phyloP scores from a whole-genome alignment of 208 protist species.

The Leishmania tropica region DNA sequence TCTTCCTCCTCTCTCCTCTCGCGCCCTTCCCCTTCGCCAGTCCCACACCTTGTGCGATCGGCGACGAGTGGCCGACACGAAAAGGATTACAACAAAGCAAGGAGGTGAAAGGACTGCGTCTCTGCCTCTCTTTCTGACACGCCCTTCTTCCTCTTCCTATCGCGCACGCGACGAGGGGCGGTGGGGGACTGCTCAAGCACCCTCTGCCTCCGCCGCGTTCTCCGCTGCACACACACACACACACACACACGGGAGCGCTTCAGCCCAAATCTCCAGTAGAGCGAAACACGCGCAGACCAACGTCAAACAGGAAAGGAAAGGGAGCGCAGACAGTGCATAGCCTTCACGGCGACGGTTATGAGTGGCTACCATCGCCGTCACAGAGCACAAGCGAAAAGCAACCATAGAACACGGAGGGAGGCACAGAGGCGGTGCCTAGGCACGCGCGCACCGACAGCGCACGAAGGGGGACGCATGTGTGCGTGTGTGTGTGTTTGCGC shows the following conservation, averaged over 20 bases:
- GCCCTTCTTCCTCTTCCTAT: not conserved
- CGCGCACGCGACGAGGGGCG: not conserved
- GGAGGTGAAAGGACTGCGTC: not conserved
- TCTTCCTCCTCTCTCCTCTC: not conserved
- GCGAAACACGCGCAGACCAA: not conserved
- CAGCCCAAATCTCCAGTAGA: not conserved
- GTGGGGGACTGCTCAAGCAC: not conserved
- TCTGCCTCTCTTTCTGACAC: too few species aligned
- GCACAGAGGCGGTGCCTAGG: not conserved
- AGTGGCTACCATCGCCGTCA: constrained; percentile 1
- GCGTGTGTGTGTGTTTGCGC: not conserved
- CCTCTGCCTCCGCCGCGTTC: not conserved
- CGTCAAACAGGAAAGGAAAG: not conserved
- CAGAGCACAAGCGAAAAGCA: not conserved
- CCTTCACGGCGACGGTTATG: not conserved
- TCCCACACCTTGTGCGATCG: not conserved
- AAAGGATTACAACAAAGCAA: not conserved
- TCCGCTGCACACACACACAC: not conserved
- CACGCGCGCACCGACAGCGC: not conserved
- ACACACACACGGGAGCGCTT: not conserved
- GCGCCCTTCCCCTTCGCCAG: not conserved
- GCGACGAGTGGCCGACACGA: not conserved
- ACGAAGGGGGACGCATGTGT: not conserved
- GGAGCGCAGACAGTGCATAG: not conserved
- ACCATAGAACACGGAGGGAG: not conserved